These are phyloP conservation scores for Thielaviopsis ethacetica DNA, from an alignment of 2,329 filamentous ascomycete species.

Conservation along the genomic window DNA sequence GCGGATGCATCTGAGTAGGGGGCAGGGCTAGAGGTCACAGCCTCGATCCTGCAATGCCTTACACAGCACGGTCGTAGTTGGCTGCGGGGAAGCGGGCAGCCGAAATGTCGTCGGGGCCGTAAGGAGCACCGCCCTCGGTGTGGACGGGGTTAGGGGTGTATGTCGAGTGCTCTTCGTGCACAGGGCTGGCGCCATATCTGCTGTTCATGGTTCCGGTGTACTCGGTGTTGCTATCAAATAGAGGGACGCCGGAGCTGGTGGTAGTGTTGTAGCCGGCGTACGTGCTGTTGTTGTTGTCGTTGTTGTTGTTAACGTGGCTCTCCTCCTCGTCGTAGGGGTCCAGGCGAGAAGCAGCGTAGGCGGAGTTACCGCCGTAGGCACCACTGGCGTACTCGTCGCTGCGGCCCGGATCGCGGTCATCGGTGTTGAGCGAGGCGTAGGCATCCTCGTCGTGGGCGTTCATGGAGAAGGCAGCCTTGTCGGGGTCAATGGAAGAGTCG, in stretches of 20 bases:
- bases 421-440: conserved; percentile 43
- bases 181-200: conserved; percentile 8
- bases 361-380: conserved; percentile 23
- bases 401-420: conserved; percentile 31
- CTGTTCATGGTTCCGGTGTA: conserved; percentile 20
- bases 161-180: conserved; percentile 5
- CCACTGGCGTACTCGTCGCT: conserved; percentile 18
- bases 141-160: background rate
- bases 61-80: conserved; percentile 33
- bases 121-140: conserved; percentile 1
- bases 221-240: conserved; percentile 35
- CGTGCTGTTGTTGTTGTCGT: conserved; percentile 3
- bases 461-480: conserved; percentile 54
- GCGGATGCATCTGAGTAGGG: background rate
- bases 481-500: conserved; percentile 38
- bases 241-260: background rate
- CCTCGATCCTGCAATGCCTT: background rate
- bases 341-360: conserved; percentile 19
- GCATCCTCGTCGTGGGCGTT: conserved; percentile 50
- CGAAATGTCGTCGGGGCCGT: conserved; percentile 10
- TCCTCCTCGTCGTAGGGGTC: conserved; percentile 23
- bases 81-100: conserved; percentile 31
- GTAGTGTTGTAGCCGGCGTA: conserved; percentile 6
- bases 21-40: background rate
- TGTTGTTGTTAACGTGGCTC: conserved; percentile 22